Conservation (phyloP, 495 filamentous ascomycete genomes). For the Annulohypoxylon stygium region DNA sequence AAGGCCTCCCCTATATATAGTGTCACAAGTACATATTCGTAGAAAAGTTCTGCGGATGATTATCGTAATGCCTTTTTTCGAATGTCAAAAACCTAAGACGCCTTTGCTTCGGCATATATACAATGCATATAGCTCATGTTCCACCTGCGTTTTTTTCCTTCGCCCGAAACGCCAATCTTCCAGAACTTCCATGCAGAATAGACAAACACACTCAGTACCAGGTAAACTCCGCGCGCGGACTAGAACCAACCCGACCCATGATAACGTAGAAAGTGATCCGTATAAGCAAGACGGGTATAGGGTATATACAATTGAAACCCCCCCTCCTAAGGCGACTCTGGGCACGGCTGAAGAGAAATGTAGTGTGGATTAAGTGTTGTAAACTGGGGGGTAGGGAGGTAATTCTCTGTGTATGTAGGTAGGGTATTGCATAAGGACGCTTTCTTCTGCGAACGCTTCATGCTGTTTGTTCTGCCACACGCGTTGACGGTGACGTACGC, state of each 20-base stretch:
- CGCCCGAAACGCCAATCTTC: slow-evolving; percentile 6
- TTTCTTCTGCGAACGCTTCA: slow-evolving; percentile 5
- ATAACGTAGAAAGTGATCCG: slow-evolving; percentile 8
- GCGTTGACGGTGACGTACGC: not conserved
- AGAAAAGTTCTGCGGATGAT: not conserved
- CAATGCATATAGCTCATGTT: slow-evolving; percentile 31
- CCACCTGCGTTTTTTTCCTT: slow-evolving; percentile 6
- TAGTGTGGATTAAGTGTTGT: not conserved
- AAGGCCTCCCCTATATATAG: not conserved
- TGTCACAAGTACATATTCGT: not conserved
- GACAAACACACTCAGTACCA: not conserved
- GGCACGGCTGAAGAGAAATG: not conserved
- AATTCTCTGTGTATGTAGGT: not conserved
- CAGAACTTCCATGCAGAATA: slow-evolving; percentile 3
- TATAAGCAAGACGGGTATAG: slow-evolving; percentile 35
- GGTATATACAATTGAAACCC: slow-evolving; percentile 40
- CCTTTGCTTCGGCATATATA: slow-evolving; percentile 26
- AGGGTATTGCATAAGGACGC: slow-evolving; percentile 15
- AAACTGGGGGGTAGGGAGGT: not conserved
- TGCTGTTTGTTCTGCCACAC: not conserved
- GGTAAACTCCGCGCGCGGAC: slow-evolving; percentile 8
- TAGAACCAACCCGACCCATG: slow-evolving; percentile 7
- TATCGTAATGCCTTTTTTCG: slow-evolving; percentile 16
- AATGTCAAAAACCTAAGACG: slow-evolving; percentile 19
- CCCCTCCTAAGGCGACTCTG: not conserved